These are phyloP conservation scores for Aspergillus sp. DNA, from an alignment of 2,329 filamentous ascomycete species.

Conservation along the genomic window DNA sequence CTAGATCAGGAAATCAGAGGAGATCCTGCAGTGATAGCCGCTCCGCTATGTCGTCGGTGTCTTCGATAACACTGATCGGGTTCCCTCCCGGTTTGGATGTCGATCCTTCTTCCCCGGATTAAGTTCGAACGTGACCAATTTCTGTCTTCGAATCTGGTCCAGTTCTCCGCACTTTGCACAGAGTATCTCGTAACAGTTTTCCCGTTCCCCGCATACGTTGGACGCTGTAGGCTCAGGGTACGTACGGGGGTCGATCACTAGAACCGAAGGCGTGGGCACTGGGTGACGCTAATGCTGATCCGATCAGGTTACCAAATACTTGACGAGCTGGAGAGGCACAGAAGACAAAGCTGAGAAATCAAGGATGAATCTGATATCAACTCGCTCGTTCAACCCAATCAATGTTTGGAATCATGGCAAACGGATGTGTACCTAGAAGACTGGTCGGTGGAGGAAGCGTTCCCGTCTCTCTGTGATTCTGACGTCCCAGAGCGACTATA, in stretches of 20 bases:
- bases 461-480: too few relatives aligned
- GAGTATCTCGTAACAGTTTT: not conserved
- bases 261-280: not conserved
- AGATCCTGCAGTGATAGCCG: not conserved
- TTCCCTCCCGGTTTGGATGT: not conserved
- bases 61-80: not conserved
- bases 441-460: too few relatives aligned
- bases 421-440: too few relatives aligned
- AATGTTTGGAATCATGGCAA: too few relatives aligned
- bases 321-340: too few relatives aligned
- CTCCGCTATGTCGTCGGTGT: not conserved
- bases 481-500: too few relatives aligned
- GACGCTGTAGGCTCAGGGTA: not conserved
- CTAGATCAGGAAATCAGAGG: not conserved
- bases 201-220: not conserved
- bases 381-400: too few relatives aligned
- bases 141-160: not conserved
- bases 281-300: not conserved
- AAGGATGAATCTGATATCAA: too few relatives aligned
- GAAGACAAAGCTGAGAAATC: too few relatives aligned
- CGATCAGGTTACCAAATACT: not conserved
- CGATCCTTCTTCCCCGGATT: constrained; percentile 3
- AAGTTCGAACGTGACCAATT: not conserved
- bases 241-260: not conserved
- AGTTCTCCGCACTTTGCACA: not conserved